These are phyloP conservation scores for Phyllosticta capitalensis DNA, from an alignment of 2,329 filamentous ascomycete genomes.

Conservation along the genomic window DNA sequence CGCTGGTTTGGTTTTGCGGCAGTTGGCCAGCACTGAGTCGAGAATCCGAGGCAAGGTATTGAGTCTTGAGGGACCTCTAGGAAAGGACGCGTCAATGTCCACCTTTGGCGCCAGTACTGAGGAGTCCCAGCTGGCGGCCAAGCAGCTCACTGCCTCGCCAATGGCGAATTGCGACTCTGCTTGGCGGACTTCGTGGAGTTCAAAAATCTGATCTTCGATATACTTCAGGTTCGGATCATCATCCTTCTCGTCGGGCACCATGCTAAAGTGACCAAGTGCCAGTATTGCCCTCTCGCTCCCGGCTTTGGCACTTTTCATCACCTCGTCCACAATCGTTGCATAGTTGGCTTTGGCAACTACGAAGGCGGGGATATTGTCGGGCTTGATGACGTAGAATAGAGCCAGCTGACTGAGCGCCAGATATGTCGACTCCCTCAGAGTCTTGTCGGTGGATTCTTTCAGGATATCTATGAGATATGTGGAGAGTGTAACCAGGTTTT, in stretches of 20 bases:
- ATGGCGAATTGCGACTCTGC: conserved; percentile 84
- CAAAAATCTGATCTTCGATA: conserved; percentile 61
- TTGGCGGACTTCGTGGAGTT: conserved; percentile 73
- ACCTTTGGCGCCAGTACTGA: conserved; percentile 64
- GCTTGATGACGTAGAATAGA: conserved; percentile 47
- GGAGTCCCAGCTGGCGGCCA: conserved; percentile 73
- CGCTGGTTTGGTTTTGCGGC: conserved; percentile 76
- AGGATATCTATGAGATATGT: conserved; percentile 42
- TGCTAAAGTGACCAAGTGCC: conserved; percentile 68
- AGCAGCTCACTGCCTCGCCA: conserved; percentile 75
- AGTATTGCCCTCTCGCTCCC: conserved; percentile 73
- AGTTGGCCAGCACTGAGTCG: conserved; percentile 66
- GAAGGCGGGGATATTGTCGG: conserved; percentile 16
- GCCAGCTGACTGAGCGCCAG: conserved; percentile 52
- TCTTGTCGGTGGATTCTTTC: conserved; percentile 43
- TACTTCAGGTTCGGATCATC: conserved; percentile 35
- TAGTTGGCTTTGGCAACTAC: conserved; percentile 26
- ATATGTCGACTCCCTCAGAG: conserved; percentile 48
- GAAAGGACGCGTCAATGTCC: conserved; percentile 55
- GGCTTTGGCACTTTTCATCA: conserved; percentile 62
- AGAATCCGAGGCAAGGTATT: conserved; percentile 48
- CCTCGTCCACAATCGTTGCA: conserved; percentile 48
- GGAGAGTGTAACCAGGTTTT: conserved; percentile 34
- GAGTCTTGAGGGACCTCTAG: conserved; percentile 22
- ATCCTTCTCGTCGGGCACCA: conserved; percentile 43